A percentile compares a stretch with the other conserved stretches of the same genome.
Conservation (phyloP, 768 basidiomycete genomes). For the Psilocybe tampanensis region DNA sequence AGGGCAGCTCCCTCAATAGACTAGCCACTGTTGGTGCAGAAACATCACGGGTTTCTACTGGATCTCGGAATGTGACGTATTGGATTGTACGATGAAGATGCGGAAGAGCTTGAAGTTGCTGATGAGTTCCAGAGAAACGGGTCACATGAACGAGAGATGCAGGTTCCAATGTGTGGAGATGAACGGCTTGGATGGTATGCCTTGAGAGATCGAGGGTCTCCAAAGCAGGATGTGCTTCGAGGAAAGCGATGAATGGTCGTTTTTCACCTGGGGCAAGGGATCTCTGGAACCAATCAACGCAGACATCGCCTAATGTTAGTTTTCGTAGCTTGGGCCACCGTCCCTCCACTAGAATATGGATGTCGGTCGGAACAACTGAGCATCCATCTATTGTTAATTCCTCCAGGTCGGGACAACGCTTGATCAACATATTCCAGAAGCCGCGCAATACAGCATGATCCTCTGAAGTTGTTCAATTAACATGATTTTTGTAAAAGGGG, state of each 20-base stretch:
- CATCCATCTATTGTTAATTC: slow-evolving; percentile 60
- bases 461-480: slow-evolving; percentile 32
- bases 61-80: slow-evolving; percentile 63
- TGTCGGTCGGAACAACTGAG: slow-evolving; percentile 56
- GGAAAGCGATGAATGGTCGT: slow-evolving; percentile 65
- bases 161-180: slow-evolving; percentile 50
- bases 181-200: slow-evolving; percentile 53
- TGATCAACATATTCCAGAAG: slow-evolving; percentile 74
- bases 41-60: slow-evolving; percentile 67
- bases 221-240: slow-evolving; percentile 64
- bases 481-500: not conserved
- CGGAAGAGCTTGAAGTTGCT: slow-evolving; percentile 65
- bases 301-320: slow-evolving; percentile 66
- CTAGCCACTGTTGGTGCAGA: slow-evolving; percentile 62
- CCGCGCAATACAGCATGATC: slow-evolving; percentile 51
- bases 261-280: slow-evolving; percentile 42
- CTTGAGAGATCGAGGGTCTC: slow-evolving; percentile 53
- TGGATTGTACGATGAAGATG: slow-evolving; percentile 51
- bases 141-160: slow-evolving; percentile 51
- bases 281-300: slow-evolving; percentile 55
- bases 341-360: slow-evolving; percentile 55
- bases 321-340: slow-evolving; percentile 69
- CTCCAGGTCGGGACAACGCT: slow-evolving; percentile 65
- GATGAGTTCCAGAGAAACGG: slow-evolving; percentile 67
- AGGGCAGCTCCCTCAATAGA: slow-evolving; percentile 57